Conservation (phyloP, 1,284 basidiomycete species). For the Vanrija sp. region DNA sequence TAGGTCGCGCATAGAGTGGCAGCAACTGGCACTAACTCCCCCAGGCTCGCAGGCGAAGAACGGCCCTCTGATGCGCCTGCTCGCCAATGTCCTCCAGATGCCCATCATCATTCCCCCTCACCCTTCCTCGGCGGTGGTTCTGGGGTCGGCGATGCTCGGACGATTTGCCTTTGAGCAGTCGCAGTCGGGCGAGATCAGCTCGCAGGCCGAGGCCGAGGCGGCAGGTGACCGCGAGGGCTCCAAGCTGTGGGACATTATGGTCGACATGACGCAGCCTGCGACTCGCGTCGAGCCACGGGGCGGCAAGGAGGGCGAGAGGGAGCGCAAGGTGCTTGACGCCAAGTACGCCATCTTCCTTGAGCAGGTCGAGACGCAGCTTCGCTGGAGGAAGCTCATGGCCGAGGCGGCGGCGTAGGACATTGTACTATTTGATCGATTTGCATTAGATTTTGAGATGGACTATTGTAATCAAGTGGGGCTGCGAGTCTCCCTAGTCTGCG, state of each 20-base stretch:
- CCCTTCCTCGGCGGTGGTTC: conserved; percentile 77
- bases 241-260: conserved; percentile 90
- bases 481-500: no score
- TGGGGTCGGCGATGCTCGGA: conserved; percentile 90
- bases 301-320: conserved; percentile 50
- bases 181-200: conserved; percentile 34
- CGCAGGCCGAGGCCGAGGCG: conserved; percentile 51
- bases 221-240: conserved; percentile 59
- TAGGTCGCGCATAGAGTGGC: conserved; percentile 20
- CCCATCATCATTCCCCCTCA: conserved; percentile 78
- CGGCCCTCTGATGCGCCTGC: conserved; percentile 72
- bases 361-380: conserved; percentile 77
- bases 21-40: not conserved
- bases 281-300: conserved; percentile 67
- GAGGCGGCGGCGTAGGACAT: conserved; percentile 16
- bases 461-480: not conserved
- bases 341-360: conserved; percentile 95
- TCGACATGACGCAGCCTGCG: conserved; percentile 86
- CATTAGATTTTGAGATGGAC: no score
- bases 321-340: conserved; percentile 72
- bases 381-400: conserved; percentile 46
- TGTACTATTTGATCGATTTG: no score
- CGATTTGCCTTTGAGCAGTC: conserved; percentile 72
- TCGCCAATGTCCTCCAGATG: conserved; percentile 79
- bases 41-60: conserved; percentile 85